Base-by-base conservation (phyloP, 441 rosid genomes). In the Populus tomentosa region DNA sequence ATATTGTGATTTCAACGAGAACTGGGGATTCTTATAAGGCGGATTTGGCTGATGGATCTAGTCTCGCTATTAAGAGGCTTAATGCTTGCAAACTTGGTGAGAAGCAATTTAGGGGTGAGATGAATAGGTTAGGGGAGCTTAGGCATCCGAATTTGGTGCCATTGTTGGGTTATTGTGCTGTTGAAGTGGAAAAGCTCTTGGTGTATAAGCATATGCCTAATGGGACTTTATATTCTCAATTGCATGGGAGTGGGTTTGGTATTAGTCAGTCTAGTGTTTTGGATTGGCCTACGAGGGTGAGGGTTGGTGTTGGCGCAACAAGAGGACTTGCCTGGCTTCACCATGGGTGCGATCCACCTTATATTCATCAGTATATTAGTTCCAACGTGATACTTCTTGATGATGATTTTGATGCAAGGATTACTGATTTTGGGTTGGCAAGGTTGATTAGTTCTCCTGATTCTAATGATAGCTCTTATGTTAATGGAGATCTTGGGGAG, bases 1-100 rank as follows among this genome's bases (percentile, higher is more conserved):
- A 81, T 80, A 40, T 91, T 62, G 77, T 93, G 3, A 81, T 88
- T 71, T 86, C 93, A 0, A 83, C 94, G 16, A 75, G 90, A 73
- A 88, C 92, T 1, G 98, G 98, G 2, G 80, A 86, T 78, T 88
- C 98, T 6, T 95, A 88, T 73, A 90, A 90, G 88, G 98, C 97
- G 7, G 56, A 91, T 80, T 92, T 95, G 67, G 90, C 91, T 2
- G 98, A 95, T 81, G 98, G 97, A 5, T 95, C 98, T 4, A 90
- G 82, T 6, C 93, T 95, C 30, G 98, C 97, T 6, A 81, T 93
- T 69, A 91, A 93, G 87, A 84, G 91, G 79, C 84, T 95, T 32
- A 85, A 77, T 53, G 50, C 79, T 20, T 89, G 98, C 79, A 86
- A 87, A 77, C 93, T 93, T 3, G 80, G 81, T 4, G 98, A 93